Percentiles rank a stretch among this genome's conserved stretches.
These are phyloP conservation scores for Atkinsonella hypoxylon DNA, from an alignment of 2,329 filamentous ascomycete species.

Conservation along the genomic window DNA sequence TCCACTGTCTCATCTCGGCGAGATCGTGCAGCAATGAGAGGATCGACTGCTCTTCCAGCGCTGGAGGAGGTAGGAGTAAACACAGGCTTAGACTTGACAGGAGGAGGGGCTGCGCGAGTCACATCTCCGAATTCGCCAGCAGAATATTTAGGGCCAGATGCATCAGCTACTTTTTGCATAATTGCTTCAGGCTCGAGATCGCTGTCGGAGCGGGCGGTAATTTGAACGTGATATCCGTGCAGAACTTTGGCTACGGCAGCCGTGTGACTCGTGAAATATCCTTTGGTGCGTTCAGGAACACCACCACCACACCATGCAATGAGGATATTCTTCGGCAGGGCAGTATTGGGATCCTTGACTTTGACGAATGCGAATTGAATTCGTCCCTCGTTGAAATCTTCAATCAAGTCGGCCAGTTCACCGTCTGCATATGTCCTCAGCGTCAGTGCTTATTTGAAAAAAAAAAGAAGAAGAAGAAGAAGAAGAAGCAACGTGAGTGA, in stretches of 20 bases:
- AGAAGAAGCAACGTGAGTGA: not conserved
- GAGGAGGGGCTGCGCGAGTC: constrained; percentile 46
- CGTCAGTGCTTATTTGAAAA: constrained; percentile 10
- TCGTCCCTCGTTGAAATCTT: constrained; percentile 93
- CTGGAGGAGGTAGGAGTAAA: constrained; percentile 64
- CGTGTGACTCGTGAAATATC: constrained; percentile 93
- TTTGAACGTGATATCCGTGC: constrained; percentile 95
- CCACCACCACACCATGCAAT: constrained; percentile 97
- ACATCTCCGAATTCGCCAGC: constrained; percentile 47
- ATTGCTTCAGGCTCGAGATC: constrained; percentile 83
- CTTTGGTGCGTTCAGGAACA: constrained; percentile 95
- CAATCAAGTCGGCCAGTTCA: constrained; percentile 77
- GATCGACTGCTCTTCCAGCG: constrained; percentile 45
- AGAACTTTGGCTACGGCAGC: constrained; percentile 83
- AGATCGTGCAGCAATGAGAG: constrained; percentile 54
- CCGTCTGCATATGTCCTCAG: constrained; percentile 52
- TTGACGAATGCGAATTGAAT: constrained; percentile 96
- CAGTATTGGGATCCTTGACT: constrained; percentile 87
- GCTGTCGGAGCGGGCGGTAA: constrained; percentile 83
- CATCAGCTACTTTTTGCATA: constrained; percentile 85
- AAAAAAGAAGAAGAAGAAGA: too few species aligned
- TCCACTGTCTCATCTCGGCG: constrained; percentile 51
- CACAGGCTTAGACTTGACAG: constrained; percentile 76
- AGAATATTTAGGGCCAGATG: constrained; percentile 90
- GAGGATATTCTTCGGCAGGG: constrained; percentile 80